These are phyloP conservation scores for Paramecium pentaurelia DNA, from an alignment of 73 alveolate species.

Conservation along the genomic window DNA sequence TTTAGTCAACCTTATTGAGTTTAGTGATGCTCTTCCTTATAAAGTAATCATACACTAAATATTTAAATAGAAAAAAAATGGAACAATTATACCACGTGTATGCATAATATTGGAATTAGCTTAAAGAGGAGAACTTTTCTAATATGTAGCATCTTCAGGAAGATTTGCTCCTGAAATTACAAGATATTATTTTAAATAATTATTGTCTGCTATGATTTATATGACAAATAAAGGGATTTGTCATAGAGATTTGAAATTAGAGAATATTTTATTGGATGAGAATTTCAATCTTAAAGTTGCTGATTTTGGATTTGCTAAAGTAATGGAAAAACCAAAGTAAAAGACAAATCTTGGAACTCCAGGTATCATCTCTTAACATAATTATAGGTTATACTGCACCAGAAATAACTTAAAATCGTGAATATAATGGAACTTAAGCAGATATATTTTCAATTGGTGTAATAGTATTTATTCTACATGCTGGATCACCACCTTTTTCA, in stretches of 20 bases:
- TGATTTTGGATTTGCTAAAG: conserved; percentile 88
- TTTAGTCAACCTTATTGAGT: conserved; percentile 40
- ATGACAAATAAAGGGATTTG: conserved; percentile 72
- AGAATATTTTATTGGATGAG: conserved; percentile 84
- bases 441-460: conserved; percentile 77
- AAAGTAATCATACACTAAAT: neutral
- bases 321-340: conserved; percentile 46
- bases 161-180: conserved; percentile 67
- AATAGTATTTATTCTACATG: conserved; percentile 67
- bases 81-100: conserved; percentile 34
- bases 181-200: conserved; percentile 67
- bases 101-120: conserved; percentile 65
- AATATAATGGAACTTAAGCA: conserved; percentile 65
- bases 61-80: conserved; percentile 36
- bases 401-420: conserved; percentile 59
- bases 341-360: conserved; percentile 67
- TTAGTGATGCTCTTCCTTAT: neutral
- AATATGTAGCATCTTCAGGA: conserved; percentile 67
- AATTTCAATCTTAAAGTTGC: conserved; percentile 78
- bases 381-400: conserved; percentile 79
- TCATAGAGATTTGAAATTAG: conserved; percentile 92
- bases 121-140: conserved; percentile 70
- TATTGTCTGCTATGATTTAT: conserved; percentile 74
- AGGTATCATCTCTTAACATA: neutral
- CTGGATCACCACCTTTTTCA: conserved; percentile 70